Conservation (phyloP, 2,329 filamentous ascomycete species). For the Parascedosporium putredinis region DNA sequence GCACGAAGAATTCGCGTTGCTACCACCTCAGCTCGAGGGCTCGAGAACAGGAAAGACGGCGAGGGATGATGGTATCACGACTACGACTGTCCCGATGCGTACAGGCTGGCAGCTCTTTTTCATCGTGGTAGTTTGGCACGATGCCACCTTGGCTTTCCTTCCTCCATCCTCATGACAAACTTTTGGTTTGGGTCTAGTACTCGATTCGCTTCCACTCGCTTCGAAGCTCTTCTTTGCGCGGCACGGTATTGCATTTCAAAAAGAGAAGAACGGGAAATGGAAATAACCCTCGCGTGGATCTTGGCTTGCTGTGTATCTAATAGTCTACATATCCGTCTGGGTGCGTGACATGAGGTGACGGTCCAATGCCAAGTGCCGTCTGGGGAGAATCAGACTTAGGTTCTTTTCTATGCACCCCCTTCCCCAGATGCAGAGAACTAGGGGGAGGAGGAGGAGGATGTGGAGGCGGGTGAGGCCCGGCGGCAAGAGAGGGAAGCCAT, state of each 20-base stretch:
- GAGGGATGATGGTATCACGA: too few relatives aligned
- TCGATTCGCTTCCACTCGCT: too few relatives aligned
- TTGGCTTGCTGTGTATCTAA: not conserved
- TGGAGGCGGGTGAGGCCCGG: not conserved
- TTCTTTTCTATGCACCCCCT: too few relatives aligned
- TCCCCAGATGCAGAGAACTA: not conserved
- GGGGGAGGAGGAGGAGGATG: not conserved
- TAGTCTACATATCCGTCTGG: not conserved
- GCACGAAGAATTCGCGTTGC: too few relatives aligned
- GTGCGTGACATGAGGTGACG: not conserved
- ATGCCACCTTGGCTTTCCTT: too few relatives aligned
- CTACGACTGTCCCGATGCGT: not conserved
- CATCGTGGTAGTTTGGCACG: not conserved
- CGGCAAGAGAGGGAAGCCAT: not conserved
- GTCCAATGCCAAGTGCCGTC: conserved; percentile 1
- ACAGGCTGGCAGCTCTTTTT: not conserved
- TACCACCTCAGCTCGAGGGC: too few relatives aligned
- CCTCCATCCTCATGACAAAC: too few relatives aligned
- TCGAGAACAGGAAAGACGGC: too few relatives aligned
- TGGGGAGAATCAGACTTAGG: conserved; percentile 1
- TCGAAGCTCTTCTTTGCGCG: not conserved
- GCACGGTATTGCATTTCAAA: not conserved
- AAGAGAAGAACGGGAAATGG: too few relatives aligned
- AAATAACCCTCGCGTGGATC: too few relatives aligned
- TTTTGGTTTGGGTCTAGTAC: too few relatives aligned